These are phyloP conservation scores for Heteromeles arbutifolia DNA, from an alignment of 306 rosid genomes.

Conservation along the genomic window DNA sequence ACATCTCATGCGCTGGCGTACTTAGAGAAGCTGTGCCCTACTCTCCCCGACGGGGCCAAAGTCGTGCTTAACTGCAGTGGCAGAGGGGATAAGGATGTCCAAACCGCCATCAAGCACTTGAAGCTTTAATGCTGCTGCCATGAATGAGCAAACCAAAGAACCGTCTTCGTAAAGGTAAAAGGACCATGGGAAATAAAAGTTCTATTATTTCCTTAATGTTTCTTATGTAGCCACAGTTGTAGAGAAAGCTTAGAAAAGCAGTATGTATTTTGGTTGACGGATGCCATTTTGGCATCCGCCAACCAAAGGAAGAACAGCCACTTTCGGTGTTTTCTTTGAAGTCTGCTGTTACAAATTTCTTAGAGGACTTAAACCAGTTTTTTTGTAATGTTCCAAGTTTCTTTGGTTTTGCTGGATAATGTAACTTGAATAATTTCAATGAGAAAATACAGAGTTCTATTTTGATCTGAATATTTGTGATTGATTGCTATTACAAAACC, in stretches of 20 bases:
- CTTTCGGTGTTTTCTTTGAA: background rate
- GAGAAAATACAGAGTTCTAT: background rate
- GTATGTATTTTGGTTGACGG: background rate
- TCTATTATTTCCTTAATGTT: background rate
- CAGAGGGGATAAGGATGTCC: slow-evolving; percentile 94
- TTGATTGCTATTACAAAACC: background rate
- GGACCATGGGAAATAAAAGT: background rate
- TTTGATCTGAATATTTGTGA: background rate
- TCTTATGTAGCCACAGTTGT: background rate
- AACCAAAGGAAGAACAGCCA: background rate
- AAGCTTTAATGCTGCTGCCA: slow-evolving; percentile 34
- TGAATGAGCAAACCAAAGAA: background rate
- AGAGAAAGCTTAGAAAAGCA: background rate
- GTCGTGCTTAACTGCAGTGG: slow-evolving; percentile 90
- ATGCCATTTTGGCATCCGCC: background rate
- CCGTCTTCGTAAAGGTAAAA: background rate
- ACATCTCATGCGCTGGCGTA: slow-evolving; percentile 95
- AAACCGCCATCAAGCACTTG: slow-evolving; percentile 81
- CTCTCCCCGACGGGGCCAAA: slow-evolving; percentile 64
- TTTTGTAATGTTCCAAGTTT: background rate
- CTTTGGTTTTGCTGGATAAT: background rate
- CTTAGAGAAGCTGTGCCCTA: slow-evolving; percentile 74
- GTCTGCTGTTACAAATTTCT: background rate
- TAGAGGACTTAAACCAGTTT: no score
- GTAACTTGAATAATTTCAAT: background rate